Conservation (phyloP, 1,284 basidiomycete genomes). For the Malassezia cuniculi region DNA sequence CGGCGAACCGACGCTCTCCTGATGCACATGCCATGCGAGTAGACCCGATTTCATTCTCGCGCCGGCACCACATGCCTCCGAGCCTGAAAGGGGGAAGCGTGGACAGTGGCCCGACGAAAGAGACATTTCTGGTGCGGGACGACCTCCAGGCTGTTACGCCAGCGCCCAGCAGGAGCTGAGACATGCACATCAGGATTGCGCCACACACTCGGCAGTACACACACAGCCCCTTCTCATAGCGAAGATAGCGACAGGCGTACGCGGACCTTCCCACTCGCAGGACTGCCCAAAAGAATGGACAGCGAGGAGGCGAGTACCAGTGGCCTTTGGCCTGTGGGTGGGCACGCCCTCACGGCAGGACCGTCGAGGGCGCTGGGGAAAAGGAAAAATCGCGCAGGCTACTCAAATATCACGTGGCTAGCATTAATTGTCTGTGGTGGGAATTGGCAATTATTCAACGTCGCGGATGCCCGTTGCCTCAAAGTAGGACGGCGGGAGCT, state of each 20-base stretch:
- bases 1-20: not conserved
- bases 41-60: constrained; percentile 16
- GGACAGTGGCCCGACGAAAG: constrained; percentile 7
- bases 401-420: too few species aligned
- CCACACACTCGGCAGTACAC: not conserved
- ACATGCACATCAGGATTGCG: not conserved
- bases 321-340: constrained; percentile 39
- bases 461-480: constrained; percentile 22
- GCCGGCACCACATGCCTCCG: constrained; percentile 8
- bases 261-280: constrained; percentile 45
- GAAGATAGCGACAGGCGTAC: constrained; percentile 37
- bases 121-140: constrained; percentile 14
- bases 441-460: constrained; percentile 1
- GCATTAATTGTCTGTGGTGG: too few species aligned
- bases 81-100: constrained; percentile 14
- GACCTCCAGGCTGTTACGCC: constrained; percentile 11
- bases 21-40: constrained; percentile 6
- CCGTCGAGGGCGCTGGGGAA: too few species aligned
- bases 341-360: too few species aligned
- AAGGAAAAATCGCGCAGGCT: too few species aligned
- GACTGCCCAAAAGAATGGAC: constrained; percentile 8
- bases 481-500: constrained; percentile 36
- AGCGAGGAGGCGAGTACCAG: constrained; percentile 34
- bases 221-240: not conserved
- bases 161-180: constrained; percentile 16